Evolutionary conservation across 495 filamentous ascomycete species (phyloP), one percentile per base, ranked within the genome.

Genomic region (Astrothelium macrocarpum): DNA sequence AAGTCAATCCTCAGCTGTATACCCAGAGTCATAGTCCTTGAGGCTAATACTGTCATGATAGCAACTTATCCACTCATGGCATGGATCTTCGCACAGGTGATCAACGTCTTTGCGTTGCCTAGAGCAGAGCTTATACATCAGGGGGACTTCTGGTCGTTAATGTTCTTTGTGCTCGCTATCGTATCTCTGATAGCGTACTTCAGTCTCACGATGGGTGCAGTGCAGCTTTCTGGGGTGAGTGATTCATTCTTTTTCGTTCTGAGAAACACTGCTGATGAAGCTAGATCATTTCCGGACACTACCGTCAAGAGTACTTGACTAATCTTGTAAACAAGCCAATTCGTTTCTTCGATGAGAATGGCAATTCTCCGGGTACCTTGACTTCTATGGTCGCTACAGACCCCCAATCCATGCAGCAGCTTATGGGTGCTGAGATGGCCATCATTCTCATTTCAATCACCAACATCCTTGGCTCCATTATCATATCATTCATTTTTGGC

Each of bases 331-430:
- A 56, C 49, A 56, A 29, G 49, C 49, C 49, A 28, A 56, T 56
- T 25, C 49, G 49, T 26, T 90, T 85, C 72, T 90, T 87, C 64
- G 87, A 90, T 71, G 70, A 73, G 2, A 75, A 80, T 43, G 80
- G 83, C 56, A 87, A 89, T 65, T 79, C 85, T 0, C 76, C 81
- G 5, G 87, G 87, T 2, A 79, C 87, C 14, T 74, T 91, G 34
- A 81, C 81, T 7, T 78, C 83, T 2, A 78, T 79, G 7, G 76
- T 88, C 1, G 78, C 81, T 10, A 77, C 78, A 58, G 80, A 87
- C 61, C 84, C 86, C 5, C 64, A 66, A 18, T 59, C 64, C 10
- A 49, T 75, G 4, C 63, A 69, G 53, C 70, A 75, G 23, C 64
- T 76, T n/a, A 65, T 77, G 32, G 65, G 65, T 20, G 58, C 63